Percentiles rank a stretch among this genome's conserved stretches.
Evolutionary conservation across 805 yeast genomes (phyloP).

Genomic region (Scheffersomyces stipitis): DNA sequence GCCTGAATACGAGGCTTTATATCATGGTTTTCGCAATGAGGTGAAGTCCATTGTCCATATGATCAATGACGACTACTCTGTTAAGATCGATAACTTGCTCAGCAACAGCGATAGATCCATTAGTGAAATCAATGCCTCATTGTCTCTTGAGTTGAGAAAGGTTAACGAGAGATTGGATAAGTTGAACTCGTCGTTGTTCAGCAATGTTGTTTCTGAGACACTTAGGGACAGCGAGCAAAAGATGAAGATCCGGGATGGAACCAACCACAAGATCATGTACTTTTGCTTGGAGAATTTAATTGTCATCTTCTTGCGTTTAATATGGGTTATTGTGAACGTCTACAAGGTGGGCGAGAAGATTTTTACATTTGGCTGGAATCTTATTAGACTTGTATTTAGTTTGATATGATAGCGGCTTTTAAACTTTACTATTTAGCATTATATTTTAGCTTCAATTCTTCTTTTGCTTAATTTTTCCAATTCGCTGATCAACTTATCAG

Average conservation of each 20-base stretch:
- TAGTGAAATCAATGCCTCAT: slow-evolving; percentile 72
- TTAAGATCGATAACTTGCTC: slow-evolving; percentile 58
- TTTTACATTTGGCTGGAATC: slow-evolving; percentile 13
- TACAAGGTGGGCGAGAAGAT: slow-evolving; percentile 34
- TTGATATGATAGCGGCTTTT: background rate
- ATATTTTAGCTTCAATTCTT: slow-evolving; percentile 5
- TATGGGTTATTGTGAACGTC: slow-evolving; percentile 58
- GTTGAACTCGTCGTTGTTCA: slow-evolving; percentile 34
- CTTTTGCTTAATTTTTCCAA: slow-evolving; percentile 14
- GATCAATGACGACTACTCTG: slow-evolving; percentile 46
- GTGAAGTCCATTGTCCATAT: slow-evolving; percentile 33
- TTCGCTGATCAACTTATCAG: slow-evolving; percentile 20
- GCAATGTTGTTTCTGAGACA: slow-evolving; percentile 20
- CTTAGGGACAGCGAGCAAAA: slow-evolving; percentile 15
- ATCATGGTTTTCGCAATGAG: slow-evolving; percentile 33
- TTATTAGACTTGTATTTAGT: slow-evolving; percentile 6
- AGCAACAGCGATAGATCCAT: slow-evolving; percentile 66
- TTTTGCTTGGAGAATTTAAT: slow-evolving; percentile 50
- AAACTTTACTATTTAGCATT: background rate
- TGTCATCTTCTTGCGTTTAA: slow-evolving; percentile 48
- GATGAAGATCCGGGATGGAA: slow-evolving; percentile 21
- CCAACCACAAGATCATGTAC: slow-evolving; percentile 41
- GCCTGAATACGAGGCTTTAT: slow-evolving; percentile 34
- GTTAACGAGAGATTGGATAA: slow-evolving; percentile 50
- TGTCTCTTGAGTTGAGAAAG: slow-evolving; percentile 59